A percentile compares a stretch with the other conserved stretches of the same genome.
Evolutionary conservation across 768 basidiomycete genomes (phyloP).

Genomic region (Pleurotus pulmonarius): DNA sequence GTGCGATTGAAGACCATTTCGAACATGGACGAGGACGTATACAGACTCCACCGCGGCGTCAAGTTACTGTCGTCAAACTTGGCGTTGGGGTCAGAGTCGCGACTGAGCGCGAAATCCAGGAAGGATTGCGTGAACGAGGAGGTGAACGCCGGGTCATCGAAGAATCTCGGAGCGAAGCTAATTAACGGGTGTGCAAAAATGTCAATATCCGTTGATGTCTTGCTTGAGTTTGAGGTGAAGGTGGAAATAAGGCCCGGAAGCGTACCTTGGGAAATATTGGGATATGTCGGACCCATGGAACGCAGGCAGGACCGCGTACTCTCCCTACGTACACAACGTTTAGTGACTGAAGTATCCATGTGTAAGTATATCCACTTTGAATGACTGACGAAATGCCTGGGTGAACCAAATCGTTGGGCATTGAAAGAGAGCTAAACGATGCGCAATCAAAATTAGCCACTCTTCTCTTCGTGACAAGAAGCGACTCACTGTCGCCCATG

Average conservation of each 20-base stretch:
- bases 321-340: slow-evolving; percentile 22
- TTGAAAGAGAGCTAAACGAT: slow-evolving; percentile 31
- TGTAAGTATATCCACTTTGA: slow-evolving; percentile 23
- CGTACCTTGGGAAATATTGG: slow-evolving; percentile 42
- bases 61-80: slow-evolving; percentile 28
- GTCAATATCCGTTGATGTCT: too few relatives aligned
- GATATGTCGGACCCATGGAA: slow-evolving; percentile 30
- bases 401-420: slow-evolving; percentile 41
- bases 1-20: slow-evolving; percentile 51
- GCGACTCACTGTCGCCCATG: slow-evolving; percentile 34
- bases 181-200: too few relatives aligned
- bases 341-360: neutral
- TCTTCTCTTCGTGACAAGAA: neutral
- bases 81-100: slow-evolving; percentile 22
- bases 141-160: slow-evolving; percentile 31
- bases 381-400: slow-evolving; percentile 25
- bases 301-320: slow-evolving; percentile 40
- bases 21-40: slow-evolving; percentile 14
- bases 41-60: slow-evolving; percentile 33
- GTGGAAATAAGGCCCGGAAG: neutral
- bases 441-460: too few relatives aligned
- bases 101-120: slow-evolving; percentile 28
- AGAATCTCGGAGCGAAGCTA: slow-evolving; percentile 7
- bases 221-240: too few relatives aligned
- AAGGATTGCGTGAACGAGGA: slow-evolving; percentile 35